Base-by-base conservation (phyloP, 768 basidiomycete genomes). In the Leccinum longicurvipes region DNA sequence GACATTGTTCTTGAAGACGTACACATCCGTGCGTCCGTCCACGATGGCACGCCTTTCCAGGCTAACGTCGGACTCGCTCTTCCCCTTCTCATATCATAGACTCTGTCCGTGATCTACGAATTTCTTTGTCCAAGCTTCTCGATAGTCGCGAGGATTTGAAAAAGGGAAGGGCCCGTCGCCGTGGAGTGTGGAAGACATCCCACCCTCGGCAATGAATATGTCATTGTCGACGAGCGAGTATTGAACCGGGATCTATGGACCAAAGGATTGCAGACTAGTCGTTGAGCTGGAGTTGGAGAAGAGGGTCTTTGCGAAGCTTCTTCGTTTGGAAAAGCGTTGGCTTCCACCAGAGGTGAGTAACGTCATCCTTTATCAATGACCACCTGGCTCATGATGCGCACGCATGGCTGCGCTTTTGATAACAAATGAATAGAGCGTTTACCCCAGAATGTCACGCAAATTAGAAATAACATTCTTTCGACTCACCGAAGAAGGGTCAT, bases 211-310 rank as follows among this genome's bases (percentile, higher is more conserved):
- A 89, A 88, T 65, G 85, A 77, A 24, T 83, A 88, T 68, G 72
- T 97, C 17, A 71, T 97, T 17, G 86, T 98, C 0, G 96, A 97
- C 57, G 95, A 97, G 68, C n/a, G 95, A 95, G 0, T 95, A 98
- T 70, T 82, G 93, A 4, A 96, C 93, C 0, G 94, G 95, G 0
- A 76, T 97, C 8, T 96, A 93, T 69, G 94, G 95, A 0, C 78
- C 83, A 0, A 73, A 81, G 31, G 93, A 93, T 0, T 75, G 83
- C 41, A 94, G 95, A 0, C 69, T 93, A 3, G 89, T 91, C 3
- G 81, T 81, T 4, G 72, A 81, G 51, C 70, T 91, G 14, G 90
- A 87, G 0, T 71, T 94, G 36, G 87, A 90, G 65, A 68, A 79
- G 12, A 79, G 84, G 54, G 84, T 97, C 15, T 75, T 90, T 10